Percentiles rank a stretch among this genome's conserved stretches.
phyloP scores from a whole-genome alignment of 1,139 yeast species.

The Pichia inconspicua region DNA sequence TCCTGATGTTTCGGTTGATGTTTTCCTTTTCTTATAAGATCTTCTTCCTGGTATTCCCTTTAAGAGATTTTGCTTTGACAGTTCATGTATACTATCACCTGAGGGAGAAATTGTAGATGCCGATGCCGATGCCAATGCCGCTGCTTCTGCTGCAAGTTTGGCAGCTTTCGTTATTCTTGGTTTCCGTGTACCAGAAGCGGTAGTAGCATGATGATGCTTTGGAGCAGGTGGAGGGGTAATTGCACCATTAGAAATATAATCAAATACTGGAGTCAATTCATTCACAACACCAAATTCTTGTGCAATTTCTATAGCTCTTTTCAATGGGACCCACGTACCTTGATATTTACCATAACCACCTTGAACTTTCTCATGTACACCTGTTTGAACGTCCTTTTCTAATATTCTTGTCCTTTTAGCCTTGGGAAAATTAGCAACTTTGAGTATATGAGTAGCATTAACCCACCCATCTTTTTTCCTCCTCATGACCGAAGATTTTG shows the following conservation, averaged over 20 bases:
- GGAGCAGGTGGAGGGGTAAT: slow-evolving; percentile 71
- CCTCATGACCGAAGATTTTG: slow-evolving; percentile 88
- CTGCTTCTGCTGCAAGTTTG: slow-evolving; percentile 1
- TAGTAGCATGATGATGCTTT: slow-evolving; percentile 70
- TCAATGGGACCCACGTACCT: slow-evolving; percentile 94
- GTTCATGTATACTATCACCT: neutral
- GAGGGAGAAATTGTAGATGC: neutral
- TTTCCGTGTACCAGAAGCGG: slow-evolving; percentile 28
- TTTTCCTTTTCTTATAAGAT: neutral
- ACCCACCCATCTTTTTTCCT: slow-evolving; percentile 89
- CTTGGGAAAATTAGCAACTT: slow-evolving; percentile 91
- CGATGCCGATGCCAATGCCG: slow-evolving; percentile 3
- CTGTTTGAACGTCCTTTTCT: slow-evolving; percentile 85
- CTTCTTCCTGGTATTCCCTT: neutral
- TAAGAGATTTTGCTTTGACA: neutral
- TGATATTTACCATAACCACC: slow-evolving; percentile 97
- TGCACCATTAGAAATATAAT: slow-evolving; percentile 51
- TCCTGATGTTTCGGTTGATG: neutral
- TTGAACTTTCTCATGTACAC: slow-evolving; percentile 85
- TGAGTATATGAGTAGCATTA: slow-evolving; percentile 94
- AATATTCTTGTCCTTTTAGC: slow-evolving; percentile 87
- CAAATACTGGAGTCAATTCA: slow-evolving; percentile 60
- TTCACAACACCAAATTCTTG: slow-evolving; percentile 64
- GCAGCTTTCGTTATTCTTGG: slow-evolving; percentile 3
- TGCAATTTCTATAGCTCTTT: slow-evolving; percentile 49